Conservation (phyloP, 345 rosid genomes). For the Ceriops tagal region DNA sequence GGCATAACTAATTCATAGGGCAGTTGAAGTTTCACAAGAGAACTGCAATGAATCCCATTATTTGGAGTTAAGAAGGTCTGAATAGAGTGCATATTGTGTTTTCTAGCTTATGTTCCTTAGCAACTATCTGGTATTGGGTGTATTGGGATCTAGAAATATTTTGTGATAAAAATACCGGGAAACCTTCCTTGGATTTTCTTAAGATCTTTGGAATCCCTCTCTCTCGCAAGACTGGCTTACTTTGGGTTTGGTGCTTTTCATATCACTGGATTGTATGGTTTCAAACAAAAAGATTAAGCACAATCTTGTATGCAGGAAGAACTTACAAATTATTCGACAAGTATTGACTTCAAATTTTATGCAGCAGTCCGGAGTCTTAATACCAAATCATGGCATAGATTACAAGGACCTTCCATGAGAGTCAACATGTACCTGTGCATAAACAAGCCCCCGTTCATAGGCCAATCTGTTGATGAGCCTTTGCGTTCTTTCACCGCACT, state of each 20-base stretch:
- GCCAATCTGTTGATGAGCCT: conserved; percentile 83
- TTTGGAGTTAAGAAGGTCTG: background rate
- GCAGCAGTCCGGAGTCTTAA: too few species aligned
- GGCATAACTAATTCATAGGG: background rate
- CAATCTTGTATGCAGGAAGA: background rate
- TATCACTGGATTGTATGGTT: background rate
- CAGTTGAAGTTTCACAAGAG: background rate
- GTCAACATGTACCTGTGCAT: conserved; percentile 56
- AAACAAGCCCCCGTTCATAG: conserved; percentile 82
- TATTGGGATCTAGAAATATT: too few species aligned
- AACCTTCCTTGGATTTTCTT: too few species aligned
- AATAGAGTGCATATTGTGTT: background rate
- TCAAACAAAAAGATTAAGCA: background rate
- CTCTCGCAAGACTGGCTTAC: too few species aligned
- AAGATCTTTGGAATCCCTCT: too few species aligned
- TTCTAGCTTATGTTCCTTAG: background rate
- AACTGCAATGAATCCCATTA: background rate
- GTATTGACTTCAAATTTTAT: background rate
- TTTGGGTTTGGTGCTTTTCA: too few species aligned
- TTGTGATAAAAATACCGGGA: too few species aligned
- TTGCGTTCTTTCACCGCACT: conserved; percentile 75
- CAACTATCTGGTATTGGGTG: too few species aligned
- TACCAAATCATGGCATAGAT: background rate
- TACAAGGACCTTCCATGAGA: background rate
- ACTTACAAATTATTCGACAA: background rate